phyloP scores from a whole-genome alignment of 345 rosid species.

The Ceriops zippeliana region DNA sequence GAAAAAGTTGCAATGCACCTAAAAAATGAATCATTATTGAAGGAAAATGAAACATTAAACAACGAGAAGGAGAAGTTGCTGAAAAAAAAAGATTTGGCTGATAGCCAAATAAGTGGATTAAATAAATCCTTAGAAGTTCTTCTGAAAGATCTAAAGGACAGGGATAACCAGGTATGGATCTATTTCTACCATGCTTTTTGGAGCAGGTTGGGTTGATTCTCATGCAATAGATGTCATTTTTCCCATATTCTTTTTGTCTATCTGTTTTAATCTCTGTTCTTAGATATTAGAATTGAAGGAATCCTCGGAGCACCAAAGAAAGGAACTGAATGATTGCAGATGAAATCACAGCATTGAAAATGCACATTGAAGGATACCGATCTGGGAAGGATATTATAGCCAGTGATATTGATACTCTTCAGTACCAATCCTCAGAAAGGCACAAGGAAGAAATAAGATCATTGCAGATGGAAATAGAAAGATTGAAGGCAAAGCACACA shows the following conservation, averaged over 20 bases:
- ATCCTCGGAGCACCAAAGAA: slow-evolving; percentile 64
- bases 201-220: slow-evolving; percentile 12
- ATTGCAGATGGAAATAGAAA: slow-evolving; percentile 59
- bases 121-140: slow-evolving; percentile 64
- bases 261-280: slow-evolving; percentile 6
- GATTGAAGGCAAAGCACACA: slow-evolving; percentile 33
- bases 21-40: slow-evolving; percentile 56
- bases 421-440: slow-evolving; percentile 49
- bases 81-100: slow-evolving; percentile 57
- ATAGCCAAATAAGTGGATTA: slow-evolving; percentile 63
- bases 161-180: slow-evolving; percentile 68
- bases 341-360: slow-evolving; percentile 87
- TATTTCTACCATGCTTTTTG: slow-evolving; percentile 19
- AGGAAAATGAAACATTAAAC: slow-evolving; percentile 53
- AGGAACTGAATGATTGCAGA: slow-evolving; percentile 80
- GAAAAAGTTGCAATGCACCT: slow-evolving; percentile 90
- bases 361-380: slow-evolving; percentile 82
- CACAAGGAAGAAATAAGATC: slow-evolving; percentile 54
- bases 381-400: slow-evolving; percentile 42
- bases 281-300: slow-evolving; percentile 78
- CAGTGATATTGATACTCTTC: slow-evolving; percentile 46
- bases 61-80: slow-evolving; percentile 56
- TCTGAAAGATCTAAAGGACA: slow-evolving; percentile 79
- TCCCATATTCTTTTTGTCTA: neutral
- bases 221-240: neutral